Evolutionary conservation across 225 moss, liverwort and hornwort genomes (phyloP).

Genomic region (Rhytidiadelphus loreus): DNA sequence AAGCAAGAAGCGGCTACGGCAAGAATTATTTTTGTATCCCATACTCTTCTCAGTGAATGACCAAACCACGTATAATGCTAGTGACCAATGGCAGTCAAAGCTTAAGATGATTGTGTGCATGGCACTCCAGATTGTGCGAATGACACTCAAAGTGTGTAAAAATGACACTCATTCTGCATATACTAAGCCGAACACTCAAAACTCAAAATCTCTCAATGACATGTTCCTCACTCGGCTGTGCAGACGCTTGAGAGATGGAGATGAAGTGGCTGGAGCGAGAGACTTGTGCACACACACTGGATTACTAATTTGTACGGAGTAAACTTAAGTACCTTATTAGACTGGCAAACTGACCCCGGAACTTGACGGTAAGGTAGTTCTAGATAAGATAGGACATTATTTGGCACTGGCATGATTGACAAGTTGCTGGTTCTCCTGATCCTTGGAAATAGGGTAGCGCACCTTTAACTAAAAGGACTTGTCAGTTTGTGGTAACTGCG

Average conservation of each 20-base stretch:
- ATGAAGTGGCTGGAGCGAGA: not conserved
- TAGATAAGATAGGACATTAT: not conserved
- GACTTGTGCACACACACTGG: not conserved
- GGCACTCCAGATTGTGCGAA: not conserved
- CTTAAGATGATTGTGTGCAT: too few species aligned
- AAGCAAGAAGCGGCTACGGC: not conserved
- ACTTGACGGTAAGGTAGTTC: not conserved
- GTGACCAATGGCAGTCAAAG: not conserved
- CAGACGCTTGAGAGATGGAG: not conserved
- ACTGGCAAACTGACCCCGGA: not conserved
- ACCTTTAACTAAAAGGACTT: not conserved
- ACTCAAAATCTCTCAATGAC: too few species aligned
- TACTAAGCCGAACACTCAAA: not conserved
- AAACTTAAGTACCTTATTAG: too few species aligned
- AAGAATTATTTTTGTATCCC: not conserved
- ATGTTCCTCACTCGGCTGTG: not conserved
- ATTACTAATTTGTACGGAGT: too few species aligned
- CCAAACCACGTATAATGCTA: not conserved
- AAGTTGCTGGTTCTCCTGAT: not conserved
- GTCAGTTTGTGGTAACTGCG: not conserved
- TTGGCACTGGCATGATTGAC: not conserved
- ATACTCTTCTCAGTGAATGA: not conserved
- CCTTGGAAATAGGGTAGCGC: not conserved
- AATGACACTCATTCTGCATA: too few species aligned
- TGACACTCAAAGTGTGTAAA: too few species aligned